Percentiles rank a stretch among this genome's conserved stretches.
Evolutionary conservation across 2,329 filamentous ascomycete species (phyloP).

Genomic region (Arthrobotrys musiformis): DNA sequence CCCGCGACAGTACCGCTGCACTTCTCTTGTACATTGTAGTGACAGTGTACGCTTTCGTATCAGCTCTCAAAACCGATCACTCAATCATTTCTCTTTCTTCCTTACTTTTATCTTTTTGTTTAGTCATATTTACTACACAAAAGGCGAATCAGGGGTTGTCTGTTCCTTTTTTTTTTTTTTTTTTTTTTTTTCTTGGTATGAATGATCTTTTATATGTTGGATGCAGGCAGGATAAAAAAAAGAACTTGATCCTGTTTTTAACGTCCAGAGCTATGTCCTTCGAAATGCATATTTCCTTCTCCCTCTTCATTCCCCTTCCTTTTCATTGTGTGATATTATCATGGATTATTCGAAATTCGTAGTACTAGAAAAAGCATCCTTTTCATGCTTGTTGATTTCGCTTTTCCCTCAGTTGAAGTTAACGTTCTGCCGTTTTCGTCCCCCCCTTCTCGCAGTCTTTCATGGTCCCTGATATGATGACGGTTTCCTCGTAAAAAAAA

Average conservation of each 20-base stretch:
- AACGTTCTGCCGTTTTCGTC: background rate
- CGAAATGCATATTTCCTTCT: conserved; percentile 31
- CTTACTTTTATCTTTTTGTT: conserved; percentile 48
- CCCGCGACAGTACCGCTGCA: conserved; percentile 12
- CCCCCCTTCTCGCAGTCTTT: conserved; percentile 16
- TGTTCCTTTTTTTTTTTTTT: conserved; percentile 32
- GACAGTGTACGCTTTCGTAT: conserved; percentile 41
- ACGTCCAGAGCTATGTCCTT: conserved; percentile 20
- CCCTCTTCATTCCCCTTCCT: conserved; percentile 1
- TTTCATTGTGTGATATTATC: conserved; percentile 53
- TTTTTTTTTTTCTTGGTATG: conserved; percentile 25
- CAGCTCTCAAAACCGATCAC: background rate
- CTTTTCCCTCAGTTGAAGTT: too few species aligned
- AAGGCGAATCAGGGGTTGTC: conserved; percentile 54
- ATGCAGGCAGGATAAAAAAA: conserved; percentile 49
- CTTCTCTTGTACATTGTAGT: conserved; percentile 38
- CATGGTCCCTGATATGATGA: background rate
- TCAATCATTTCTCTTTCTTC: conserved; percentile 20
- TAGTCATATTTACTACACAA: conserved; percentile 55
- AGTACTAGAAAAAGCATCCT: conserved; percentile 53
- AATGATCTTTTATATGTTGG: conserved; percentile 38
- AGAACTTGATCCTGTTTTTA: conserved; percentile 46
- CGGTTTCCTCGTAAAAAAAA: conserved; percentile 34
- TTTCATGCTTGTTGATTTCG: conserved; percentile 23
- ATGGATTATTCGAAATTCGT: conserved; percentile 25